phyloP scores from a whole-genome alignment of 805 yeast species.

The Huiozyma sinensis region DNA sequence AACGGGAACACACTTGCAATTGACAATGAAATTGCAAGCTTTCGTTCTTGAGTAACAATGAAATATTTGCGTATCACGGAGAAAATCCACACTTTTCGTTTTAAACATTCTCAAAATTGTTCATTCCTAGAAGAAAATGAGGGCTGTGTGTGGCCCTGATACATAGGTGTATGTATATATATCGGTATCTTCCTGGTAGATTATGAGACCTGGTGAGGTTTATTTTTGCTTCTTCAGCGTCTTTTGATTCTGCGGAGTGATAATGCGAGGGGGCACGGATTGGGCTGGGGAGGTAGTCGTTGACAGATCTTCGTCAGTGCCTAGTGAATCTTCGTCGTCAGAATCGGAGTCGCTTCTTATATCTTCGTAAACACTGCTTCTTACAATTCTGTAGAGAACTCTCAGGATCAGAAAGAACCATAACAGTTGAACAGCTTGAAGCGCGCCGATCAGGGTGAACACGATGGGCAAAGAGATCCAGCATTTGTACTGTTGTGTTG shows the following conservation, averaged over 20 bases:
- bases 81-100: too few relatives aligned
- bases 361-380: conserved; percentile 54
- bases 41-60: too few relatives aligned
- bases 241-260: neutral
- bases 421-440: conserved; percentile 77
- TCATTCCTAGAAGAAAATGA: too few relatives aligned
- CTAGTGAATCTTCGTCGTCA: conserved; percentile 10
- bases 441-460: conserved; percentile 61
- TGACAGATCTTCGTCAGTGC: neutral
- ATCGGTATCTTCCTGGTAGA: too few relatives aligned
- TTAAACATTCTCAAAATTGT: too few relatives aligned
- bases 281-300: neutral
- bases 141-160: too few relatives aligned
- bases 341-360: conserved; percentile 79
- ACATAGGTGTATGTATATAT: too few relatives aligned
- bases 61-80: too few relatives aligned
- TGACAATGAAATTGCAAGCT: too few relatives aligned
- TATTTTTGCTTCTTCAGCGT: neutral
- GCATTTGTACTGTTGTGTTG: conserved; percentile 89
- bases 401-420: conserved; percentile 81
- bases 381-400: conserved; percentile 56
- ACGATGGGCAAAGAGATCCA: conserved; percentile 91
- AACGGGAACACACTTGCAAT: too few relatives aligned
- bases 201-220: neutral
- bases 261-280: too few relatives aligned